Evolutionary conservation across 2,329 filamentous ascomycete genomes (phyloP), one percentile per base, ranked within the genome.

Genomic region (Pestalotiopsis fici): DNA sequence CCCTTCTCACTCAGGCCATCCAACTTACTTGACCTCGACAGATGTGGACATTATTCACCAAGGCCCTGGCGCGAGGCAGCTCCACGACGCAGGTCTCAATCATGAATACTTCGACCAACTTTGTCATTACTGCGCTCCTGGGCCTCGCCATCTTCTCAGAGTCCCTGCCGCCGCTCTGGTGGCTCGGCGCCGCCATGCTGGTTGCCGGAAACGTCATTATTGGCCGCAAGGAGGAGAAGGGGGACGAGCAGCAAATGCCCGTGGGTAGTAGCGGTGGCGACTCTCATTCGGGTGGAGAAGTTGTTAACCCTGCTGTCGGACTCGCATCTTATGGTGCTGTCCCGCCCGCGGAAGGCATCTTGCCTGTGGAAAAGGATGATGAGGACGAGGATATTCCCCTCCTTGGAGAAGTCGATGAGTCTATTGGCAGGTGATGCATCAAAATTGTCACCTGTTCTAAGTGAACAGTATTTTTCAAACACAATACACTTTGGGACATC

Each of bases 31-130:
- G n/a, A n/a, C n/a, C n/a, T n/a, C n/a, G n/a, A 3, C 59, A 88
- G 79, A 95, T 95, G 93, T 95, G 93, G 93, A 89, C 91, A 0
- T 86, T 95, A 60, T 95, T 95, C 81, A 95, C 93, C 6, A 87
- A 88, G 62, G 93, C 93, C 64, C 86, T 95, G n/a, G 89, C 92
- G 0, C 86, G 87, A 21, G 91, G 92, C 15, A 86, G 87, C 67
- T 94, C 91, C 1, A 94, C 93, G 9, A 93, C 93, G 0, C 91
- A 93, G 75, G 93, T 95, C 61, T 91, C 89, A 71, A 91, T 95
- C 76, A 89, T 95, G 78, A 95, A 95, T 78, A 95, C 93, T 2
- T 93, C 91, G 15, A 86, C 91, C 66, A 95, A 95, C 80, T 95
- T 95, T 78, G 86, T 95, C 80, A 80, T 94, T 69, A 95, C 93